Evolutionary conservation across 2,329 filamentous ascomycete species (phyloP).

Genomic region (Xylariaceae sp.): DNA sequence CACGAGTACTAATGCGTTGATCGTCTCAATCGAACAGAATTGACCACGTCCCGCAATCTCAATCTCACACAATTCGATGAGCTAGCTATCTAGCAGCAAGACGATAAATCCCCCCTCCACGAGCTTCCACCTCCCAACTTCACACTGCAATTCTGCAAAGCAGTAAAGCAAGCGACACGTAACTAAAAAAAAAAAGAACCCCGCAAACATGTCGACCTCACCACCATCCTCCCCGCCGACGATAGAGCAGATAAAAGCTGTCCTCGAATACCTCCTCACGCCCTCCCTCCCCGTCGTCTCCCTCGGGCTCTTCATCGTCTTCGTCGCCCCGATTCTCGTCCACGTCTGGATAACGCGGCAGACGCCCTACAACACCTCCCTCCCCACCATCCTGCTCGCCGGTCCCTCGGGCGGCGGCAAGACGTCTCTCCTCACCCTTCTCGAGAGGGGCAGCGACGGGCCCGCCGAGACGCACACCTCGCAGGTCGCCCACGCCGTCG

Average conservation of each 20-base stretch:
- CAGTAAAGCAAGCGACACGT: too few relatives aligned
- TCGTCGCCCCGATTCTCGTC: conserved; percentile 70
- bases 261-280: conserved; percentile 50
- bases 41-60: too few relatives aligned
- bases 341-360: conserved; percentile 69
- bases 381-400: conserved; percentile 73
- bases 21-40: too few relatives aligned
- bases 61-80: not conserved
- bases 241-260: conserved; percentile 34
- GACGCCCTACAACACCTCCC: conserved; percentile 57
- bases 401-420: conserved; percentile 83
- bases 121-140: not conserved
- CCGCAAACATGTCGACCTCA: conserved; percentile 9
- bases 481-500: conserved; percentile 45
- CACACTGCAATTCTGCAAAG: not conserved
- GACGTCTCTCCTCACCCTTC: conserved; percentile 76
- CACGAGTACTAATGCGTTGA: too few relatives aligned
- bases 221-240: conserved; percentile 1
- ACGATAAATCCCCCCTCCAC: too few relatives aligned
- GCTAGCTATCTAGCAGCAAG: too few relatives aligned
- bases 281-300: conserved; percentile 59
- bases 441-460: conserved; percentile 50
- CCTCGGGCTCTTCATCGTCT: conserved; percentile 63
- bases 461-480: conserved; percentile 50
- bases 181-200: not conserved